Conservation (phyloP, 305 asterid genomes). For the Striga hermonthica region DNA sequence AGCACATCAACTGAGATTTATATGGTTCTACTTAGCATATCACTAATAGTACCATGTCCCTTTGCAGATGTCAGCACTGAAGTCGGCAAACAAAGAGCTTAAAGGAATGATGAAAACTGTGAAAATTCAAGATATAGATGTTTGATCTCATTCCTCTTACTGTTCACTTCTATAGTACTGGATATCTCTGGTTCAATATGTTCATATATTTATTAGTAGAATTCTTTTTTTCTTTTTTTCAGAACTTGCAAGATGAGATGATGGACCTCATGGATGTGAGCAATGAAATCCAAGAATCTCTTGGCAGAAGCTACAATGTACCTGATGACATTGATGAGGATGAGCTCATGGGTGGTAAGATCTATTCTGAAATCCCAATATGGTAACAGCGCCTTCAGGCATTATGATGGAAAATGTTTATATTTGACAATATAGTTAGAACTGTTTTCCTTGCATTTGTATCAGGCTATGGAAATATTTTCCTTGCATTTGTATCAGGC, state of each 20-base stretch:
- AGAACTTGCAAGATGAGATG: constrained; percentile 98
- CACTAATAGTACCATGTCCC: constrained; percentile 30
- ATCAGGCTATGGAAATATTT: no score
- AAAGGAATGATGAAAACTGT: constrained; percentile 99
- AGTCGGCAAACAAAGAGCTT: constrained; percentile 87
- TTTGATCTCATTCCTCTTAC: constrained; percentile 36
- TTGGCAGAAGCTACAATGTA: constrained; percentile 89
- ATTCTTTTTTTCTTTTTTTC: constrained; percentile 23
- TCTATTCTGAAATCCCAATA: constrained; percentile 20
- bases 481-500: no score
- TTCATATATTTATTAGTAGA: constrained; percentile 23
- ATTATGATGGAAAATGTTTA: constrained; percentile 10
- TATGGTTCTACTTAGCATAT: constrained; percentile 11
- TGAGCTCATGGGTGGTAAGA: constrained; percentile 91
- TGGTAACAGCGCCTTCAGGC: constrained; percentile 1
- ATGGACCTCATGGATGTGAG: constrained; percentile 98
- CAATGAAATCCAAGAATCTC: constrained; percentile 90
- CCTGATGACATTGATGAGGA: constrained; percentile 98
- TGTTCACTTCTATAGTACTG: constrained; percentile 1
- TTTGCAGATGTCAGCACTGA: constrained; percentile 90
- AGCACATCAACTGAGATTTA: constrained; percentile 20
- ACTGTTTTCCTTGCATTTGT: background rate
- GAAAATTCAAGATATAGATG: constrained; percentile 96
- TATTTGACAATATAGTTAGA: constrained; percentile 19
- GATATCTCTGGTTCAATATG: constrained; percentile 22